Percentiles rank a stretch among this genome's conserved stretches.
phyloP scores from a whole-genome alignment of 2,329 filamentous ascomycete species.

The Fusarium tjaetaba region DNA sequence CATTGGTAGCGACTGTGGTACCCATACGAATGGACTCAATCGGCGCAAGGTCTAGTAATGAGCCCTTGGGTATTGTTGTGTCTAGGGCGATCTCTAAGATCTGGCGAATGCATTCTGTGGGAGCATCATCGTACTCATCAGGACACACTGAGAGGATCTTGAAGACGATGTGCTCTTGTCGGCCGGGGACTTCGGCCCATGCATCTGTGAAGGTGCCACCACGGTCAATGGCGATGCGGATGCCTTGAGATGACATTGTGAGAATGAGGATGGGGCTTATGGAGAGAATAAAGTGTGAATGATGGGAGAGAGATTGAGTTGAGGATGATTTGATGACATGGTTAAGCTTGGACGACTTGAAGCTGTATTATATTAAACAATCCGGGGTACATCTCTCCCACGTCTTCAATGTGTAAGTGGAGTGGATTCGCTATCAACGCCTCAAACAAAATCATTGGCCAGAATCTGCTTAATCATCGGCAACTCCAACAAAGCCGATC shows the following conservation, averaged over 20 bases:
- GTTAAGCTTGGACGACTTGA: conserved; percentile 3
- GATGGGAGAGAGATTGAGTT: not conserved
- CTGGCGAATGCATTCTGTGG: conserved; percentile 74
- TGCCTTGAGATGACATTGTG: conserved; percentile 38
- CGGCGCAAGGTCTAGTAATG: conserved; percentile 48
- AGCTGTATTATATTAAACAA: conserved; percentile 28
- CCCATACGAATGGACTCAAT: conserved; percentile 79
- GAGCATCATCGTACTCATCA: conserved; percentile 76
- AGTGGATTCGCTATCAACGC: not conserved
- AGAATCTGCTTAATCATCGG: conserved; percentile 19
- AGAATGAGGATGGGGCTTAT: not conserved
- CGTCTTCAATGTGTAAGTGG: conserved; percentile 8
- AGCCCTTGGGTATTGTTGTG: conserved; percentile 47
- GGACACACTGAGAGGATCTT: conserved; percentile 66
- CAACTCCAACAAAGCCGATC: conserved; percentile 5
- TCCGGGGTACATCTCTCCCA: not conserved
- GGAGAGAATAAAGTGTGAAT: not conserved
- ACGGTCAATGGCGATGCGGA: conserved; percentile 44
- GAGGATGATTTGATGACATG: not conserved
- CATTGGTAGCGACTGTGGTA: conserved; percentile 83
- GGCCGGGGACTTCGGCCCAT: conserved; percentile 36
- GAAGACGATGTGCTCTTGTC: conserved; percentile 38
- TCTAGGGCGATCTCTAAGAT: conserved; percentile 50
- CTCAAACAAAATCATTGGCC: not conserved
- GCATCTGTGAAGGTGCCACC: conserved; percentile 45